Conservation (phyloP, 805 yeast genomes). For the Candida vartiovaarae region DNA sequence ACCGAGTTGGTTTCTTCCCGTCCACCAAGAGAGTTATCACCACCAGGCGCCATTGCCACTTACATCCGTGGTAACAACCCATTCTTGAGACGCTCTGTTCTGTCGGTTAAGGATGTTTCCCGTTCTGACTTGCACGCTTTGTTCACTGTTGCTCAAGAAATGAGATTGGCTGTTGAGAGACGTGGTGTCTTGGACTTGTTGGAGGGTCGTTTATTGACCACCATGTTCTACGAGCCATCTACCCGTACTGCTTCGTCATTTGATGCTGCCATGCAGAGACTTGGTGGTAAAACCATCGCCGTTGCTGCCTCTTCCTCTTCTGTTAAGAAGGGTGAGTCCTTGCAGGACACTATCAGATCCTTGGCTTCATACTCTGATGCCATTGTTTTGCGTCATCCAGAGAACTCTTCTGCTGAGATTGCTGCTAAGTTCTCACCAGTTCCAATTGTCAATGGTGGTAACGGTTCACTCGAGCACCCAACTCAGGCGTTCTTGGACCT, state of each 20-base stretch:
- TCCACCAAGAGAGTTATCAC: conserved; percentile 65
- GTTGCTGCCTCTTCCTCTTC: conserved; percentile 85
- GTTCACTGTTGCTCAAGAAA: conserved; percentile 96
- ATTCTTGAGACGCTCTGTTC: conserved; percentile 79
- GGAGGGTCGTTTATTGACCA: conserved; percentile 85
- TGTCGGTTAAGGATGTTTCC: conserved; percentile 81
- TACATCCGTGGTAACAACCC: conserved; percentile 81
- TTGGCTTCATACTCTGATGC: conserved; percentile 96
- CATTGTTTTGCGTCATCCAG: conserved; percentile 93
- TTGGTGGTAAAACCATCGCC: conserved; percentile 95
- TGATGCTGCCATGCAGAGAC: conserved; percentile 99
- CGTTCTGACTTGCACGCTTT: conserved; percentile 87
- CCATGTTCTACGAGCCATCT: conserved; percentile 97
- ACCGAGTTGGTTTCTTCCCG: conserved; percentile 66
- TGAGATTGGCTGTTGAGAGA: conserved; percentile 95
- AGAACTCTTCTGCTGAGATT: conserved; percentile 81
- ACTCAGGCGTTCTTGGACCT: conserved; percentile 96
- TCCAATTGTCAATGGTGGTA: conserved; percentile 96
- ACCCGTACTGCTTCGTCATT: conserved; percentile 96
- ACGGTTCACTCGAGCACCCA: conserved; percentile 97
- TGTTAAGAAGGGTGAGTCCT: conserved; percentile 95
- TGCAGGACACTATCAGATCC: conserved; percentile 94
- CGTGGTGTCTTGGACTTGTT: conserved; percentile 88
- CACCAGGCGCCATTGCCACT: conserved; percentile 72
- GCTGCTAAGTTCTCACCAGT: conserved; percentile 97